Conservation (phyloP, 257 asterid genomes). For the Petrea volubilis region DNA sequence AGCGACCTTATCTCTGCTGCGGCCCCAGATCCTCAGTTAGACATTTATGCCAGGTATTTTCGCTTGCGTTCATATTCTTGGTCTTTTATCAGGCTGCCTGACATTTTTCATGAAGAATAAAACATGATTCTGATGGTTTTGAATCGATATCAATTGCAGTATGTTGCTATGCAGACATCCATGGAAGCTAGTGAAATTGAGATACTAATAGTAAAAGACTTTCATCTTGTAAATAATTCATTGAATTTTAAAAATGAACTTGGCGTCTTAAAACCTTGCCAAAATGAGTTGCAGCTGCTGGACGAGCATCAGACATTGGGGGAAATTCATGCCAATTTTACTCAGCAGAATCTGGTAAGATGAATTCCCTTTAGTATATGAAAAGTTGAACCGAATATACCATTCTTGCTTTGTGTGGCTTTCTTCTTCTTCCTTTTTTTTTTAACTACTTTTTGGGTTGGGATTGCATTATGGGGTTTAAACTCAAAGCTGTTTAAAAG, state of each 20-base stretch:
- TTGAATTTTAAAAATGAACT: conserved; percentile 32
- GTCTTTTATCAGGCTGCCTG: conserved; percentile 9
- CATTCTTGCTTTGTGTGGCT: background rate
- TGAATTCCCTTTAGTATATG: background rate
- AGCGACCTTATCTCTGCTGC: conserved; percentile 84
- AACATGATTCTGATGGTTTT: conserved; percentile 18
- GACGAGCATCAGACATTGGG: conserved; percentile 72
- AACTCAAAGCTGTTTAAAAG: background rate
- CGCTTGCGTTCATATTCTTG: conserved; percentile 21
- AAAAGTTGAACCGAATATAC: background rate
- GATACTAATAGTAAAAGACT: conserved; percentile 60
- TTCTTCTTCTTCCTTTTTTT: background rate
- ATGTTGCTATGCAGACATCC: conserved; percentile 83
- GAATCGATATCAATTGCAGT: conserved; percentile 50
- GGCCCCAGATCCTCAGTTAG: conserved; percentile 57
- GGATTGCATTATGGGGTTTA: background rate
- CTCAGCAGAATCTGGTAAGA: conserved; percentile 73
- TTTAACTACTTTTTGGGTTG: background rate
- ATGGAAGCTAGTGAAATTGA: conserved; percentile 65
- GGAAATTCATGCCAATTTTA: conserved; percentile 61
- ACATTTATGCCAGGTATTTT: conserved; percentile 75
- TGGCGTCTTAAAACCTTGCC: conserved; percentile 38
- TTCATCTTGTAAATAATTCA: conserved; percentile 31
- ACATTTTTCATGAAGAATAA: background rate
- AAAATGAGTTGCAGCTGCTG: conserved; percentile 45